Conservation (phyloP, 164 flowering plant species). For the Vitis labrusca region DNA sequence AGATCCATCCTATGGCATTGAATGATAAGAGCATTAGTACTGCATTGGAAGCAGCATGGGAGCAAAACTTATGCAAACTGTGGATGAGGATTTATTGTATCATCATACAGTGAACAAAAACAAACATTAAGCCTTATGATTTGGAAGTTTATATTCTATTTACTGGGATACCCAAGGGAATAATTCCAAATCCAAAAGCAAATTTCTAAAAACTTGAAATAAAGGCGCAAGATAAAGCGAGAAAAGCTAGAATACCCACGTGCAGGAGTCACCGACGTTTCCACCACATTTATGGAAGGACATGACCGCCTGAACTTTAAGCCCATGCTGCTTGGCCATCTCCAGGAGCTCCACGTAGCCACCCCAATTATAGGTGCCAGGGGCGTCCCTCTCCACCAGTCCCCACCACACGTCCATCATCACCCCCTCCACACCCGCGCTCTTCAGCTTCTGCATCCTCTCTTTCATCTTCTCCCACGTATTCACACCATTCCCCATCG, state of each 20-base stretch:
- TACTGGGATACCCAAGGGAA: too few relatives aligned
- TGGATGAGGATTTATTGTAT: too few relatives aligned
- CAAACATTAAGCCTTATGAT: too few relatives aligned
- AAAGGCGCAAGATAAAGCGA: too few relatives aligned
- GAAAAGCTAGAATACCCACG: slow-evolving; percentile 41
- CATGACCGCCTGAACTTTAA: slow-evolving; percentile 98
- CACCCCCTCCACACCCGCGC: slow-evolving; percentile 94
- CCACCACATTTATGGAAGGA: slow-evolving; percentile 97
- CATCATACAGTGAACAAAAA: too few relatives aligned
- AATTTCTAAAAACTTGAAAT: too few relatives aligned
- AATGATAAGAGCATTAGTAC: too few relatives aligned
- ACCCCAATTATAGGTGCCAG: slow-evolving; percentile 85
- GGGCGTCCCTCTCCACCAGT: slow-evolving; percentile 78
- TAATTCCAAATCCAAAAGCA: too few relatives aligned
- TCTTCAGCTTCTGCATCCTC: slow-evolving; percentile 79
- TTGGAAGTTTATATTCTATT: too few relatives aligned
- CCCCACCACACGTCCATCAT: slow-evolving; percentile 99
- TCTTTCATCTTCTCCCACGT: slow-evolving; percentile 83
- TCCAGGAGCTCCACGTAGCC: slow-evolving; percentile 82
- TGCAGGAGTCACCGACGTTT: slow-evolving; percentile 94
- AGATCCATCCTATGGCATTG: too few relatives aligned
- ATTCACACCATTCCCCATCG: slow-evolving; percentile 56
- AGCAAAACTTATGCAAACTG: too few relatives aligned
- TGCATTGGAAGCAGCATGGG: too few relatives aligned
- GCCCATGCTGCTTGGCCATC: slow-evolving; percentile 81